Evolutionary conservation across 768 basidiomycete species (phyloP), one percentile per base, ranked within the genome.

Genomic region (Mycena olivaceomarginata): DNA sequence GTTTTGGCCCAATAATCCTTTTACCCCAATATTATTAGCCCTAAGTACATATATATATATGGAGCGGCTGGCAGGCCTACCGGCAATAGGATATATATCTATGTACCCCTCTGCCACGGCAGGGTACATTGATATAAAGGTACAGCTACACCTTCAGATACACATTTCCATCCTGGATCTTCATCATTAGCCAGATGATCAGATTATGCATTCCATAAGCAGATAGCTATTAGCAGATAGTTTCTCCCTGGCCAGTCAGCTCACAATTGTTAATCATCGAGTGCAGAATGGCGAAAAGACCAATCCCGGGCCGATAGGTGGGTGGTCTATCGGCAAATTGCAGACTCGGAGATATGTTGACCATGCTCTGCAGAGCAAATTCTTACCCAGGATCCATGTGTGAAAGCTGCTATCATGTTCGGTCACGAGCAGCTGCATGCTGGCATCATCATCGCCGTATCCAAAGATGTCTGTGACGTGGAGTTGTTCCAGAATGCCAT

Each of bases 401-500:
- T 70, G 22, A 62, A 70, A 15, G 41, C 59, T 1, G 69, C 69
- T 48, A 60, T 70, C 20, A 62, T 70, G 59, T 70, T 70, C 20
- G 69, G 69, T 16, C 69, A 59, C 6, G 69, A 12, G 15, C 10
- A 8, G 15, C 22, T 56, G 25, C 67, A 67, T 13, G 67, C 67
- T 2, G 67, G 67, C 0, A 53, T 69, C 9, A 20, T 48, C 4
- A 37, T 67, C 16, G 13, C 13, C 18, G 59, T 45, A 31, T 46
- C 57, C 45, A 16, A 48, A 60, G 59, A 46, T 2, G 45, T 60
- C 4, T 25, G 0, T 15, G 43, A 70, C 20, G 12, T 25, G 43
- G 59, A 70, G 9, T 60, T 16, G 12, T 82, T 82, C 69, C 68
- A 80, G 22, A 76, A 82, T 45, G 74, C 72, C 18, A 81, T 84